phyloP scores from a whole-genome alignment of 495 filamentous ascomycete genomes.

The Penicillium cosmopolitanum region DNA sequence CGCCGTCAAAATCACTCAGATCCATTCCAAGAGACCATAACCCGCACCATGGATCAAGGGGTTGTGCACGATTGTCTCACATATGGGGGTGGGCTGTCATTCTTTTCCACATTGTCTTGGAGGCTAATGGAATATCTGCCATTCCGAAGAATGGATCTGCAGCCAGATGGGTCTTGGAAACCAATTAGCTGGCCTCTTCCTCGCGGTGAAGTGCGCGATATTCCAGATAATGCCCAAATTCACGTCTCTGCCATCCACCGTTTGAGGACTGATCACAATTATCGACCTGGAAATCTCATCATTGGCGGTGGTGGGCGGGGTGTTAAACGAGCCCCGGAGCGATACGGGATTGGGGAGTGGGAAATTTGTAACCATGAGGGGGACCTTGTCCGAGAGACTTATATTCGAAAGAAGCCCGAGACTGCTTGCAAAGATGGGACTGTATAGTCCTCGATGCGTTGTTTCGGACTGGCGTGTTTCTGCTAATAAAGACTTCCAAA shows the following conservation, averaged over 20 bases:
- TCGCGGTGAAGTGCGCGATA: slow-evolving; percentile 73
- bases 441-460: background rate
- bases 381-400: slow-evolving; percentile 61
- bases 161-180: slow-evolving; percentile 71
- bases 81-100: slow-evolving; percentile 60
- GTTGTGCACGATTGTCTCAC: slow-evolving; percentile 72
- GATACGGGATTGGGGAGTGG: slow-evolving; percentile 69
- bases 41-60: slow-evolving; percentile 39
- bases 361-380: slow-evolving; percentile 58
- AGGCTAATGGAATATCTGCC: slow-evolving; percentile 80
- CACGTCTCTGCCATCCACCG: slow-evolving; percentile 71
- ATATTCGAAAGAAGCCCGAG: slow-evolving; percentile 35
- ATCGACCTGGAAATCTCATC: slow-evolving; percentile 77
- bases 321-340: slow-evolving; percentile 54
- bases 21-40: slow-evolving; percentile 12
- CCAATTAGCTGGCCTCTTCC: slow-evolving; percentile 76
- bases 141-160: slow-evolving; percentile 76
- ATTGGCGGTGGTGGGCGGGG: slow-evolving; percentile 75
- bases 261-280: slow-evolving; percentile 62
- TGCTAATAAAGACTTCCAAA: too few species aligned
- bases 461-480: background rate
- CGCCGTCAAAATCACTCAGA: background rate
- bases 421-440: slow-evolving; percentile 9
- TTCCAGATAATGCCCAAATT: slow-evolving; percentile 66
- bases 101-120: slow-evolving; percentile 64